These are phyloP conservation scores for Tephrocybe sp. DNA, from an alignment of 768 basidiomycete genomes.

Conservation along the genomic window DNA sequence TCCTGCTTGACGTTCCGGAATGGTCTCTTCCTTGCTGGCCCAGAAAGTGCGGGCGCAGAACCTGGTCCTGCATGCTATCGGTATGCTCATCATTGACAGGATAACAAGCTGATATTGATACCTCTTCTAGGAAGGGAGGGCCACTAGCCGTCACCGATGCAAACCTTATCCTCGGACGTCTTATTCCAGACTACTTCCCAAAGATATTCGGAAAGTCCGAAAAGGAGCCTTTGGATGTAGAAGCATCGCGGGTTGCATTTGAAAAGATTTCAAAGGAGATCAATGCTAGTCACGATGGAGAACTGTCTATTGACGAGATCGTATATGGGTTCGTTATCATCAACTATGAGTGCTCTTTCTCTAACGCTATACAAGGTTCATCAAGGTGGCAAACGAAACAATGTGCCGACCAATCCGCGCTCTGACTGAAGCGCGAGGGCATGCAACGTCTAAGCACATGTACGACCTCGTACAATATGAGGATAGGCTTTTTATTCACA, in stretches of 20 bases:
- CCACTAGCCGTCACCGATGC: conserved; percentile 92
- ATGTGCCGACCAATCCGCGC: conserved; percentile 94
- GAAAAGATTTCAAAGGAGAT: conserved; percentile 67
- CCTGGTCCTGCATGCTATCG: conserved; percentile 92
- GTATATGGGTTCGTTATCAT: conserved; percentile 67
- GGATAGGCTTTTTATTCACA: neutral
- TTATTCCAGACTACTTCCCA: conserved; percentile 89
- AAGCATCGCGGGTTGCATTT: conserved; percentile 68
- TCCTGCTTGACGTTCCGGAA: conserved; percentile 87
- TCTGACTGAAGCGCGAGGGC: conserved; percentile 85
- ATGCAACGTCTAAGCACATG: conserved; percentile 77
- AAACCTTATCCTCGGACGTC: conserved; percentile 83
- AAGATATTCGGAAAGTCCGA: conserved; percentile 92
- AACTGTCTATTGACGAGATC: conserved; percentile 75
- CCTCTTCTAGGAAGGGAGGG: conserved; percentile 72
- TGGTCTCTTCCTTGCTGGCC: conserved; percentile 87
- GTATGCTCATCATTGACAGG: conserved; percentile 29
- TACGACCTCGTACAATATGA: conserved; percentile 19
- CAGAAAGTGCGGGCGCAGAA: conserved; percentile 90
- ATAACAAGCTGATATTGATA: neutral
- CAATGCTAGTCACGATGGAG: conserved; percentile 57
- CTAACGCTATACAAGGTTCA: conserved; percentile 54
- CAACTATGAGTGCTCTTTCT: neutral
- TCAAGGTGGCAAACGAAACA: conserved; percentile 95
- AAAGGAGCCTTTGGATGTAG: conserved; percentile 76